Conservation (phyloP, 495 filamentous ascomycete genomes). For the Penicillium robsamsonii region DNA sequence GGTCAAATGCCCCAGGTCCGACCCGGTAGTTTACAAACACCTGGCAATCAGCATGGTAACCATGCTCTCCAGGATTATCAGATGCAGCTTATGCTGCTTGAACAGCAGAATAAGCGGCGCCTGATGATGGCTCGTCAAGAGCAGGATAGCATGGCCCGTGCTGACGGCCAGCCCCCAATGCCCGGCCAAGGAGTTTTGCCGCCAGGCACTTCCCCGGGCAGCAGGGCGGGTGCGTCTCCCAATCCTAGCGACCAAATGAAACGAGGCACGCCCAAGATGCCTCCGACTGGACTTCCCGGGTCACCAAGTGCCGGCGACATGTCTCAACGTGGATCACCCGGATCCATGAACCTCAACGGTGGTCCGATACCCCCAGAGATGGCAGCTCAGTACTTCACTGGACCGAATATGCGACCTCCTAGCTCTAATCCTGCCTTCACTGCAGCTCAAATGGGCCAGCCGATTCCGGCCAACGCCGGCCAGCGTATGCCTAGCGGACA, state of each 20-base stretch:
- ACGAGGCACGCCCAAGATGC: constrained; percentile 85
- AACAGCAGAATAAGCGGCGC: constrained; percentile 97
- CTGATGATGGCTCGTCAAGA: constrained; percentile 97
- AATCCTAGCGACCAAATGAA: constrained; percentile 88
- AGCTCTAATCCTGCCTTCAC: constrained; percentile 79
- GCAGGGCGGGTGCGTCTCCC: constrained; percentile 79
- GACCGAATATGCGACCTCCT: constrained; percentile 81
- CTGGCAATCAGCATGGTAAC: constrained; percentile 64
- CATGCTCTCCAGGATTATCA: constrained; percentile 98
- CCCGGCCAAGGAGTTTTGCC: constrained; percentile 55
- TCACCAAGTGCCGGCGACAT: constrained; percentile 83
- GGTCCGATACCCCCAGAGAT: constrained; percentile 67
- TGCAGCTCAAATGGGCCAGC: constrained; percentile 61
- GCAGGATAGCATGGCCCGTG: constrained; percentile 72
- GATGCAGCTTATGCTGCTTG: constrained; percentile 98
- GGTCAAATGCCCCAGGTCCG: constrained; percentile 57
- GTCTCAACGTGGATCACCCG: constrained; percentile 78
- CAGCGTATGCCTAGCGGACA: constrained; percentile 50
- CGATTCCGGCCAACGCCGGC: constrained; percentile 49
- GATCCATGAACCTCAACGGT: constrained; percentile 71
- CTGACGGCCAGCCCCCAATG: constrained; percentile 57
- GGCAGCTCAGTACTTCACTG: constrained; percentile 55
- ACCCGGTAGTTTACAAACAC: constrained; percentile 52
- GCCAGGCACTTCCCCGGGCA: constrained; percentile 77
- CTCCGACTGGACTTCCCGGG: constrained; percentile 65